A percentile compares a stretch with the other conserved stretches of the same genome.
Evolutionary conservation across 495 filamentous ascomycete species (phyloP).

Genomic region (Penicillium macrosclerotiorum): DNA sequence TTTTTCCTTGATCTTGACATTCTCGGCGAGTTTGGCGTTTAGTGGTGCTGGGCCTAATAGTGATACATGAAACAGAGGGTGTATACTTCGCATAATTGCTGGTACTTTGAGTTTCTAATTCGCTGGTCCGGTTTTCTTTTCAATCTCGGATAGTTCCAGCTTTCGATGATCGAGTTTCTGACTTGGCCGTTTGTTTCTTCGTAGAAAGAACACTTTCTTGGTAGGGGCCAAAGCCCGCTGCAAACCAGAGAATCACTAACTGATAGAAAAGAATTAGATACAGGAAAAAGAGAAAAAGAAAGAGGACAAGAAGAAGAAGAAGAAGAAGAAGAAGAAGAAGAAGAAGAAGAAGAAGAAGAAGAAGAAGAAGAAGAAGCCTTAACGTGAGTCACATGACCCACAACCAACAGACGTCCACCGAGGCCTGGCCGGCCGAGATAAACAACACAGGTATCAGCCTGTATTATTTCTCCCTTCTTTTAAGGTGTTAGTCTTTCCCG

Average conservation of each 20-base stretch:
- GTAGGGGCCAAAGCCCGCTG: too few relatives aligned
- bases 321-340: too few relatives aligned
- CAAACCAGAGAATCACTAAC: background rate
- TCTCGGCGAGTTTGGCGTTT: constrained; percentile 4
- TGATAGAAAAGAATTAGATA: constrained; percentile 2
- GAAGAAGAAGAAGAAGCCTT: too few relatives aligned
- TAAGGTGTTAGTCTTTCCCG: too few relatives aligned
- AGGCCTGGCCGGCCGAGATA: too few relatives aligned
- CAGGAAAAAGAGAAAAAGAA: background rate
- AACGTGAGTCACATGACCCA: too few relatives aligned
- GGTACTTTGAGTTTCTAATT: constrained; percentile 10
- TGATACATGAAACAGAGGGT: constrained; percentile 7
- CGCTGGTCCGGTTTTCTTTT: constrained; percentile 8
- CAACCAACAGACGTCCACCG: too few relatives aligned
- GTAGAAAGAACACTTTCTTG: constrained; percentile 4
- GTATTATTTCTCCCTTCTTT: too few relatives aligned
- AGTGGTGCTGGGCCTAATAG: constrained; percentile 3
- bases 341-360: too few relatives aligned
- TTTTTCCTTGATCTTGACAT: constrained; percentile 8
- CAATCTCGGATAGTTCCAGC: constrained; percentile 8
- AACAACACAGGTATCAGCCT: too few relatives aligned
- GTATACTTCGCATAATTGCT: constrained; percentile 2
- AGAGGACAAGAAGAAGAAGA: too few relatives aligned
- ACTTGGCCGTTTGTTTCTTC: constrained; percentile 5
- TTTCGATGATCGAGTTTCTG: constrained; percentile 6